These are phyloP conservation scores for Xanthoconium stramineum DNA, from an alignment of 768 basidiomycete species.

Conservation along the genomic window DNA sequence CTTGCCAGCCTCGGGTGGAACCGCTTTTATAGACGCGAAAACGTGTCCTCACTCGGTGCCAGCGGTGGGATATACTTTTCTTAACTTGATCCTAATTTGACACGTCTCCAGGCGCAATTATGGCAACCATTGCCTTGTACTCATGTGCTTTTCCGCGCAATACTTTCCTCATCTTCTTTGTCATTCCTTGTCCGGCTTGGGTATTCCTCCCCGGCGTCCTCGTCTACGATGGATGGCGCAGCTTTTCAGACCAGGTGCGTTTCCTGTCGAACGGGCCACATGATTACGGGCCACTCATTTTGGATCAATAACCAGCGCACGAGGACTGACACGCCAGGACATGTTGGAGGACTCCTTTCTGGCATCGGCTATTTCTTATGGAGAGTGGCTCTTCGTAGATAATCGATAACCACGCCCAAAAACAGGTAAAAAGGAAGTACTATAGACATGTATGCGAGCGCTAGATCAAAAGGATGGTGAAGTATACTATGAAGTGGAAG, in stretches of 20 bases:
- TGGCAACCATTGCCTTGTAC: slow-evolving; percentile 65
- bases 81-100: neutral
- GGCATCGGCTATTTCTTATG: slow-evolving; percentile 53
- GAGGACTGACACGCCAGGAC: slow-evolving; percentile 58
- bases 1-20: slow-evolving; percentile 48
- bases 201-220: slow-evolving; percentile 60
- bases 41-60: slow-evolving; percentile 54
- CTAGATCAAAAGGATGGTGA: slow-evolving; percentile 6
- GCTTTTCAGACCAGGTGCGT: slow-evolving; percentile 34
- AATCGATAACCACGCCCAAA: neutral
- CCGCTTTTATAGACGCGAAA: slow-evolving; percentile 29
- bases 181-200: slow-evolving; percentile 82
- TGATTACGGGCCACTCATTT: neutral
- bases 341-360: slow-evolving; percentile 63
- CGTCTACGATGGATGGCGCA: slow-evolving; percentile 34
- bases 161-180: slow-evolving; percentile 68
- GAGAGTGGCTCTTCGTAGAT: slow-evolving; percentile 29
- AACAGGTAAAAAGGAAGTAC: neutral
- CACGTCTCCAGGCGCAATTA: slow-evolving; percentile 58
- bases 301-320: slow-evolving; percentile 38
- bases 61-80: slow-evolving; percentile 51
- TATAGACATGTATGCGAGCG: slow-evolving; percentile 4
- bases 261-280: neutral
- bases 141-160: slow-evolving; percentile 66
- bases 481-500: slow-evolving; percentile 7